Percentiles rank a stretch among this genome's conserved stretches.
Evolutionary conservation across 768 basidiomycete species (phyloP).

Genomic region (Termitomyces sp.): DNA sequence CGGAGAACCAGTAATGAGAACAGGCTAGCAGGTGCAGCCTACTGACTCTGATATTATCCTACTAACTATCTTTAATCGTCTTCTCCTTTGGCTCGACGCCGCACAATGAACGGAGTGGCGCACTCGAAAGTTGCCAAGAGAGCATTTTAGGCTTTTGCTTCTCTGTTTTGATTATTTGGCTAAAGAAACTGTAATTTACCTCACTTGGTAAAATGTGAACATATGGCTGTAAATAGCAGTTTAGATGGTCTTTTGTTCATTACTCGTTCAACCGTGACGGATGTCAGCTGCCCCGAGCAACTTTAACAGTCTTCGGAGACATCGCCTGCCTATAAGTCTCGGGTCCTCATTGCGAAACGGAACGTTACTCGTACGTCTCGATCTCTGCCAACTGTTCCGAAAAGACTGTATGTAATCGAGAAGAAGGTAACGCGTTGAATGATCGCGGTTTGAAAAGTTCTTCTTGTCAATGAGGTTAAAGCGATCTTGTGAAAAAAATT

Average conservation of each 20-base stretch:
- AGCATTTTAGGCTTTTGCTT: neutral
- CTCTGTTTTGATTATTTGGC: neutral
- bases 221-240: neutral
- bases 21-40: neutral
- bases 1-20: neutral
- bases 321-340: neutral
- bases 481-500: too few species aligned
- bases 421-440: neutral
- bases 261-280: neutral
- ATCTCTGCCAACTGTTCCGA: neutral
- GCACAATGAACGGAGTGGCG: too few species aligned
- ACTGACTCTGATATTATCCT: neutral
- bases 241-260: neutral
- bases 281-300: neutral
- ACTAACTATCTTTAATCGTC: neutral
- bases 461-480: neutral
- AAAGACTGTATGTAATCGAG: too few species aligned
- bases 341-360: neutral
- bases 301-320: too few species aligned
- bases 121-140: too few species aligned
- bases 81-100: too few species aligned
- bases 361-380: neutral
- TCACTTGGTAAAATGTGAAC: neutral
- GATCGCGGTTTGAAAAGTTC: neutral
- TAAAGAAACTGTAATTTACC: neutral